Base-by-base conservation (phyloP, 441 rosid species). In the Jatropha podagrica region DNA sequence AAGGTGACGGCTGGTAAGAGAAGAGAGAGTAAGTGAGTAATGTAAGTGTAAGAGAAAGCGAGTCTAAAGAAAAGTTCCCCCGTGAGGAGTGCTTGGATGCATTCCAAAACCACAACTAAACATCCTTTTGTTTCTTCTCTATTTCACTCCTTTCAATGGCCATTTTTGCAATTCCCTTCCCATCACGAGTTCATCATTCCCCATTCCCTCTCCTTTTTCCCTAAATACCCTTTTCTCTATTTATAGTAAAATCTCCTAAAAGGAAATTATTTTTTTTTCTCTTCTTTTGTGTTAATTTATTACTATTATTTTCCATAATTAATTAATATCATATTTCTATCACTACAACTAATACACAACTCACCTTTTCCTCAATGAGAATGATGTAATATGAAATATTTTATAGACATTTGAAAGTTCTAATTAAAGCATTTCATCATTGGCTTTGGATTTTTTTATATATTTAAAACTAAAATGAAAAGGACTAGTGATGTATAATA, bases 51-150 rank as follows among this genome's bases (percentile, higher is more conserved):
- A 72, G 68, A 73, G 77, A 69, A 49, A 78, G 44, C 67, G 68
- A 62, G 76, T 0, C 15, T 9, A 76, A 63, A 71, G 7, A 69
- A 78, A 84, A 67, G 65, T 1, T 37, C 80, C 77, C 97, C 95
- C 97, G 98, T 93, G 98, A 93, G 96, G 90, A 77, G 85, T 81
- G 82, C 84, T 93, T 91, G 97, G 95, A 89, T 83, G 78, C 90
- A 89, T 90, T 81, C 97, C 78, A 81, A 79, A 81, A 23, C 75
- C 89, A 80, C 87, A 85, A 87, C 85, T 74, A 69, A 82, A 80
- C 82, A 80, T 78, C 82, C 71, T 76, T 81, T 83, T 84, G 81
- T 85, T 84, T 77, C 78, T 83, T 73, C 69, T 54, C 70, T 46
- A 78, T 74, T 86, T 87, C 90, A 77, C 94, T 86, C 81, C 82